Conservation (phyloP, 1,139 yeast species). For the Geotrichum australiense region DNA sequence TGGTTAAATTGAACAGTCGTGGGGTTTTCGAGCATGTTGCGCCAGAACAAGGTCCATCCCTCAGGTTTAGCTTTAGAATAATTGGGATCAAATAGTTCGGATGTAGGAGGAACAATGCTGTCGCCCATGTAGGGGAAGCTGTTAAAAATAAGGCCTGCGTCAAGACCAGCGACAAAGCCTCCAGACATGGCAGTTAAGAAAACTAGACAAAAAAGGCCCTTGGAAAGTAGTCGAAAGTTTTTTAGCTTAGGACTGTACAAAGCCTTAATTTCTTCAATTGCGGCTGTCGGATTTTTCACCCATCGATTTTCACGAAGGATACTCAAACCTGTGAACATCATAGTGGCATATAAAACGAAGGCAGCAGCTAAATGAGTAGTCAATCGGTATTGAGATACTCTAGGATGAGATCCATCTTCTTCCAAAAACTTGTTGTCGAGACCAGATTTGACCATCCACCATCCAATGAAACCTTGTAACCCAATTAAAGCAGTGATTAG, state of each 20-base stretch:
- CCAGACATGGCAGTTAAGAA: constrained; percentile 93
- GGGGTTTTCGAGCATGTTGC: constrained; percentile 92
- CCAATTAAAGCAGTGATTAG: constrained; percentile 76
- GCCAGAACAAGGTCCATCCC: constrained; percentile 68
- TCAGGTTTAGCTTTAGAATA: constrained; percentile 41
- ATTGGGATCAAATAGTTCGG: constrained; percentile 72
- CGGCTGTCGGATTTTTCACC: constrained; percentile 51
- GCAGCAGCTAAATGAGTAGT: constrained; percentile 96
- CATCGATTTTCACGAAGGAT: constrained; percentile 71
- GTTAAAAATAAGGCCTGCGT: constrained; percentile 94
- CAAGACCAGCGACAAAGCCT: constrained; percentile 96
- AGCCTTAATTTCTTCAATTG: constrained; percentile 44
- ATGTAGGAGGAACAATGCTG: constrained; percentile 55
- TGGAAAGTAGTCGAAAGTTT: constrained; percentile 49
- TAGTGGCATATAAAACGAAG: constrained; percentile 76
- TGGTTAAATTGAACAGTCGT: constrained; percentile 92
- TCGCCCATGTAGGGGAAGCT: constrained; percentile 96
- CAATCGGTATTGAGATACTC: constrained; percentile 91
- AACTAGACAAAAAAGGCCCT: constrained; percentile 57
- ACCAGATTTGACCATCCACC: constrained; percentile 99
- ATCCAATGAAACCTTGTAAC: constrained; percentile 91
- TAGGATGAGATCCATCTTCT: constrained; percentile 77
- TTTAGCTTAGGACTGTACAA: constrained; percentile 54
- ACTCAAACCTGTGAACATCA: constrained; percentile 84
- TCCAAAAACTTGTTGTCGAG: constrained; percentile 72